These are phyloP conservation scores for Termitomyces sp. DNA, from an alignment of 768 basidiomycete species.

Conservation along the genomic window DNA sequence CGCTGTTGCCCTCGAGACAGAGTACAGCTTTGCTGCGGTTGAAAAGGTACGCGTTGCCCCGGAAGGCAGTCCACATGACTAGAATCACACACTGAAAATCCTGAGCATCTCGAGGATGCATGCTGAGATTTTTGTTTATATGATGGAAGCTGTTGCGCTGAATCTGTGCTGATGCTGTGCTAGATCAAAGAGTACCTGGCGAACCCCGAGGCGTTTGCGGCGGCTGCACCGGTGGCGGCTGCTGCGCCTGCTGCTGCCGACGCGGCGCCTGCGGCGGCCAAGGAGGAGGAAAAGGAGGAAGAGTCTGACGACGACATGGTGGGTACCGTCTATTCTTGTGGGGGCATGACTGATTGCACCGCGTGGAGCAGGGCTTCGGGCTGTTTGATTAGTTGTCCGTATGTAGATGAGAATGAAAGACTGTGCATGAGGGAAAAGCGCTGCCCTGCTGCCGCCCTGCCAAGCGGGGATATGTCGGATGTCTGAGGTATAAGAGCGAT, in stretches of 20 bases:
- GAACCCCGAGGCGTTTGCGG: conserved; percentile 97
- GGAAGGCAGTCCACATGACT: conserved; percentile 19
- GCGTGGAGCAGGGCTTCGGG: conserved; percentile 72
- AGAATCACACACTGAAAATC: conserved; percentile 78
- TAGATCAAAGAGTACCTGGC: conserved; percentile 95
- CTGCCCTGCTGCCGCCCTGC: no score
- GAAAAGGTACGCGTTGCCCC: conserved; percentile 65
- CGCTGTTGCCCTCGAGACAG: conserved; percentile 82
- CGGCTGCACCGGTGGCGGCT: conserved; percentile 60
- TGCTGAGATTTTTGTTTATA: conserved; percentile 22
- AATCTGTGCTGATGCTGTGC: conserved; percentile 13
- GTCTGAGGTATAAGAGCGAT: conserved; percentile 1
- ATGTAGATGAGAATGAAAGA: conserved; percentile 15
- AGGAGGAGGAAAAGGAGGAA: conserved; percentile 81
- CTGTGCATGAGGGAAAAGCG: conserved; percentile 1
- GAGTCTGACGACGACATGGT: conserved; percentile 91
- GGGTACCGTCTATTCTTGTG: conserved; percentile 19
- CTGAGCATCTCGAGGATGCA: conserved; percentile 53
- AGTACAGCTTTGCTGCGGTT: conserved; percentile 90
- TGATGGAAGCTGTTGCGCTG: conserved; percentile 20
- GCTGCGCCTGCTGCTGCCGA: conserved; percentile 52
- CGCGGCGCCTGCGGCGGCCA: conserved; percentile 32
- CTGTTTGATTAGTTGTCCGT: conserved; percentile 68
- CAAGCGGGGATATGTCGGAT: conserved; percentile 8
- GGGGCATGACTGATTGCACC: conserved; percentile 7